Evolutionary conservation across 1,284 basidiomycete genomes (phyloP), one percentile per base, ranked within the genome.

Genomic region (Cryptococcus sp.): DNA sequence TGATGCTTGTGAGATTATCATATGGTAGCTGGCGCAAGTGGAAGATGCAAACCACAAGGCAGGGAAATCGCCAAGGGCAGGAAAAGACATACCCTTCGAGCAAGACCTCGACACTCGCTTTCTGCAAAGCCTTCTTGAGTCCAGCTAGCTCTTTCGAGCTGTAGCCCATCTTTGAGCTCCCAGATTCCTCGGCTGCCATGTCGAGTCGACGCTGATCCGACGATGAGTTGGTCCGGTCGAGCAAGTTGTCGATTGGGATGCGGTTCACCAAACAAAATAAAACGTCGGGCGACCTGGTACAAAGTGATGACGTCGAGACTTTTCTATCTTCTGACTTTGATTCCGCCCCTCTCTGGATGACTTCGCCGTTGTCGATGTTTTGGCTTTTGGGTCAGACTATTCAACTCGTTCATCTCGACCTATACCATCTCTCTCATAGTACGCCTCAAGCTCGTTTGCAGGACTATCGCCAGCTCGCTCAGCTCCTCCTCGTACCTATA

Each of bases 101-200:
- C 7, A 66, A 53, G 31, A 60, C 51, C 10, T 52, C 31, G 1
- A 33, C 11, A 16, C 47, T 49, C 12, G 49, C 56, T 35, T 56
- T 57, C 18, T 54, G 47, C 23, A 66, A 48, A 12, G 38, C 46
- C 43, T 65, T 65, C 22, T 61, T 58, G 5, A 43, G 19, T 14
- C 6, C 32, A 3, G 5, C 40, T 4, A 51, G 19, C 26, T 44
- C 43, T 22, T 39, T 45, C 9, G 24, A 5, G 10, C 14, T 45
- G 11, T 31, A 7, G 12, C 21, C 26, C n/a, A n/a, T n/a, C 36
- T 14, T 32, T 45, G 5, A 45, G 16, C 16, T 23, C 10, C 31
- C 31, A 9, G 9, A 32, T 32, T 9, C 31, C 31, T 9, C 9
- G 31, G 31, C 31, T 16, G 16, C 10, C 5, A 14, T 38, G 37